A percentile compares a stretch with the other conserved stretches of the same genome.
These are phyloP conservation scores for Pyrus bretschneideri DNA, from an alignment of 306 rosid genomes.

Conservation along the genomic window DNA sequence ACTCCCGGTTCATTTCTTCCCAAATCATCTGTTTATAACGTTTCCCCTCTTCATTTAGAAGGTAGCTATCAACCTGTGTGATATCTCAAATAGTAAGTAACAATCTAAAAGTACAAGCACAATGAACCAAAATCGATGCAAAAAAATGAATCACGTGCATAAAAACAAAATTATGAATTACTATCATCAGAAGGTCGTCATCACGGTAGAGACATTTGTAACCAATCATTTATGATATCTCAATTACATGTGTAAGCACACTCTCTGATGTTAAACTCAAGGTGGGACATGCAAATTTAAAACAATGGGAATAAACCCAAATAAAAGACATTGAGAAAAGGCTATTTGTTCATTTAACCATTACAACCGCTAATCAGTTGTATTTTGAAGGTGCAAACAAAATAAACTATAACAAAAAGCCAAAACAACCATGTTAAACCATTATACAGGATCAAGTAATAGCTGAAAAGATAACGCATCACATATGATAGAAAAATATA, in stretches of 20 bases:
- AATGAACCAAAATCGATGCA: background rate
- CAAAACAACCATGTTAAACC: background rate
- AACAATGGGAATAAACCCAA: background rate
- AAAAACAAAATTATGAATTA: background rate
- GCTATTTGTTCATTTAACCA: background rate
- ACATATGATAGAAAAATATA: background rate
- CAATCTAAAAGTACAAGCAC: background rate
- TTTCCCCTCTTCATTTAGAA: slow-evolving; percentile 12
- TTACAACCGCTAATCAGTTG: background rate
- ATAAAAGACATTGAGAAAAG: background rate
- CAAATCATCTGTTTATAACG: slow-evolving; percentile 6
- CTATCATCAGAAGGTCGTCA: background rate
- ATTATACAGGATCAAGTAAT: background rate
- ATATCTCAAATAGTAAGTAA: background rate
- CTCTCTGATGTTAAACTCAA: background rate
- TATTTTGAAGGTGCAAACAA: background rate
- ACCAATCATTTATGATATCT: background rate
- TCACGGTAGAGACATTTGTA: background rate
- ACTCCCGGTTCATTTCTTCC: slow-evolving; percentile 12
- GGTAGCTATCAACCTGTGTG: slow-evolving; percentile 13
- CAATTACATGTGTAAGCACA: background rate
- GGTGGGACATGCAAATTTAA: background rate
- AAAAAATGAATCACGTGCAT: background rate
- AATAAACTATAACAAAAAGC: background rate
- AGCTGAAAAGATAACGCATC: background rate